A percentile compares a stretch with the other conserved stretches of the same genome.
These are phyloP conservation scores for Elaphomyces granulatus DNA, from an alignment of 495 filamentous ascomycete genomes.

Conservation along the genomic window DNA sequence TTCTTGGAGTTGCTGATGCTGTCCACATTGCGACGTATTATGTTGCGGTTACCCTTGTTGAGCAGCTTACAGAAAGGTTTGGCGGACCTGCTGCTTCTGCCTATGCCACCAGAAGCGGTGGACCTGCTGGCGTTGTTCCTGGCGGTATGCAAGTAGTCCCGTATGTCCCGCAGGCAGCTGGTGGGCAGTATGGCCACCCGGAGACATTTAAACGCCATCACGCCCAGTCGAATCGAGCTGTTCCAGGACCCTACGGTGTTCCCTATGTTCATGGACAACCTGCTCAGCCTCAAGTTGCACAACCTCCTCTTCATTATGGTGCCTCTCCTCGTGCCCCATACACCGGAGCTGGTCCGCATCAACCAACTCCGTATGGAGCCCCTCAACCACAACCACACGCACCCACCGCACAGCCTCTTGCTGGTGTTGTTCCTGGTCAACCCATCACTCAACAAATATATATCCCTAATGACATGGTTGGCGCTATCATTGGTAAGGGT, in stretches of 20 bases:
- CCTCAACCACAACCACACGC: constrained; percentile 44
- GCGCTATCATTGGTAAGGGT: constrained; percentile 96
- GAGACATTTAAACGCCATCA: constrained; percentile 67
- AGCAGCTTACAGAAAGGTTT: constrained; percentile 91
- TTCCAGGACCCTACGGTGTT: constrained; percentile 50
- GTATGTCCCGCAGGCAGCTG: constrained; percentile 82
- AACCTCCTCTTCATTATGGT: constrained; percentile 58
- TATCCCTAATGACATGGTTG: constrained; percentile 99
- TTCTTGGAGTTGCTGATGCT: constrained; percentile 79
- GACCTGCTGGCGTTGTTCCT: constrained; percentile 78
- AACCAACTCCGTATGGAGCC: constrained; percentile 48
- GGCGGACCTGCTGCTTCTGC: constrained; percentile 92
- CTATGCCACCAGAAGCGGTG: constrained; percentile 90
- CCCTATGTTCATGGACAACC: constrained; percentile 55
- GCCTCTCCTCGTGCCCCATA: constrained; percentile 53
- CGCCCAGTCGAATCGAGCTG: constrained; percentile 49
- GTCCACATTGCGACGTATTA: constrained; percentile 99
- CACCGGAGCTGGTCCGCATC: constrained; percentile 61
- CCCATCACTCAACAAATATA: constrained; percentile 96
- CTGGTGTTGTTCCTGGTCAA: constrained; percentile 63
- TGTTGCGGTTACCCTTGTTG: constrained; percentile 85
- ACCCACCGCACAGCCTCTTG: constrained; percentile 51
- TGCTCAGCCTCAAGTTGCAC: constrained; percentile 45
- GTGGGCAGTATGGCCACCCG: constrained; percentile 81
- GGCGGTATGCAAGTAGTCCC: constrained; percentile 97